phyloP scores from a whole-genome alignment of 352 stramenopile species.

The Pythium brachiatum region DNA sequence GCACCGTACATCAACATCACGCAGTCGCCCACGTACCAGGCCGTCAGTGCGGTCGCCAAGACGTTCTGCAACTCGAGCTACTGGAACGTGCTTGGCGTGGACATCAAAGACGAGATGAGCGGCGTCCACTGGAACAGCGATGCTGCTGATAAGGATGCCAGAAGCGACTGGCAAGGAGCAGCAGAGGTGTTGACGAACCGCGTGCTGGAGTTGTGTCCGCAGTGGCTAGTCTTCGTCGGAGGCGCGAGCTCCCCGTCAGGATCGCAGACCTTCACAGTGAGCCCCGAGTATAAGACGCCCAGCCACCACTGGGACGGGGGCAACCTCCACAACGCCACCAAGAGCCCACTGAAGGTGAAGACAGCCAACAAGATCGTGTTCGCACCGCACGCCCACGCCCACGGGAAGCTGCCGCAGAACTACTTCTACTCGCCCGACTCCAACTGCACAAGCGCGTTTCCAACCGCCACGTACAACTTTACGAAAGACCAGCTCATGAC shows the following conservation, averaged over 20 bases:
- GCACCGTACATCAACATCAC: slow-evolving; percentile 45
- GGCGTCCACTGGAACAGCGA: slow-evolving; percentile 43
- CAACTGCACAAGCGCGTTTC: slow-evolving; percentile 38
- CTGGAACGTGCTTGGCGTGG: slow-evolving; percentile 69
- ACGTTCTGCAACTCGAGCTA: slow-evolving; percentile 47
- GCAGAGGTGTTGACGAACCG: slow-evolving; percentile 37
- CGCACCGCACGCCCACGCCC: slow-evolving; percentile 58
- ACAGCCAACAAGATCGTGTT: slow-evolving; percentile 63
- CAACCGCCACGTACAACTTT: slow-evolving; percentile 25
- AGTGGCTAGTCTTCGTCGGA: slow-evolving; percentile 65
- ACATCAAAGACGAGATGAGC: slow-evolving; percentile 54
- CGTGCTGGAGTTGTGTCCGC: slow-evolving; percentile 46
- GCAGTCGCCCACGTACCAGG: slow-evolving; percentile 43
- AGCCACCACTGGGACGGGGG: slow-evolving; percentile 60
- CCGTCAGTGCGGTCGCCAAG: slow-evolving; percentile 41
- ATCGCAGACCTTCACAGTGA: slow-evolving; percentile 36
- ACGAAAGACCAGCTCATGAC: slow-evolving; percentile 9
- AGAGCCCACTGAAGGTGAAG: slow-evolving; percentile 39
- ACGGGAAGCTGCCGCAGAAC: slow-evolving; percentile 51
- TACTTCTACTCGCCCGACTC: slow-evolving; percentile 49
- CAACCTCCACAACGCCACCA: slow-evolving; percentile 60
- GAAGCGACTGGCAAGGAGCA: slow-evolving; percentile 43
- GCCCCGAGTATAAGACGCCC: slow-evolving; percentile 36
- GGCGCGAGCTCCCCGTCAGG: slow-evolving; percentile 47
- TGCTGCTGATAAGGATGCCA: slow-evolving; percentile 19